Evolutionary conservation across 1,139 yeast genomes (phyloP), one percentile per base, ranked within the genome.

Genomic region (Candida dubliniensis): DNA sequence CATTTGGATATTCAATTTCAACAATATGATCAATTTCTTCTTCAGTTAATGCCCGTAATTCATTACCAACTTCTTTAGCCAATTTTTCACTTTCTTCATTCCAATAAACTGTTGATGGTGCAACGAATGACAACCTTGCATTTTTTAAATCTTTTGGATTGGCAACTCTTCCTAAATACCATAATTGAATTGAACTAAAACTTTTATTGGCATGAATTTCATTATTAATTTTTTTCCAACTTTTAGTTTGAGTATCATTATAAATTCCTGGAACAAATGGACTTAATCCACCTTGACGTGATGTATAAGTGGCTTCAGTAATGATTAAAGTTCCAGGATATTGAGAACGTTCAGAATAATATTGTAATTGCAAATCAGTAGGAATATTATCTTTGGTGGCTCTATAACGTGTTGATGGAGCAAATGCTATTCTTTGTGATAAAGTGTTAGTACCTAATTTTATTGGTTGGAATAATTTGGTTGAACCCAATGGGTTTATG

Each of bases 101-200:
- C 8, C 46, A 34, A 41, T 59, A 64, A n/a, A 58, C 42, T 9
- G 54, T 53, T 4, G 71, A 64, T 32, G 71, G 59, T 23, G 61
- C 61, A 30, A 60, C 31, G 30, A 49, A 56, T 45, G 56, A 59
- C 34, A 55, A 49, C 3, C 73, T 73, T 30, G 49, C 47, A 33
- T 59, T 53, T 43, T 77, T 76, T 53, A 76, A 58, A 25, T 61
- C 53, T 7, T 53, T 63, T 8, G 84, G 74, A 47, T 58, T 66
- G 6, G 79, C 81, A 32, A 67, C 69, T 58, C 87, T 71, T 42
- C 89, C 90, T 43, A 81, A 58, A 39, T 67, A 71, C 84, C 86
- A 82, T 38, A 86, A 57, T 63, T 86, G 93, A 36, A 74, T 53
- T 45, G 77, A 69, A 18, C 77, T 61, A 47, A 59, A 73, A 0